phyloP scores from a whole-genome alignment of 176 grass and related monocot species.

The Carex kokanica region DNA sequence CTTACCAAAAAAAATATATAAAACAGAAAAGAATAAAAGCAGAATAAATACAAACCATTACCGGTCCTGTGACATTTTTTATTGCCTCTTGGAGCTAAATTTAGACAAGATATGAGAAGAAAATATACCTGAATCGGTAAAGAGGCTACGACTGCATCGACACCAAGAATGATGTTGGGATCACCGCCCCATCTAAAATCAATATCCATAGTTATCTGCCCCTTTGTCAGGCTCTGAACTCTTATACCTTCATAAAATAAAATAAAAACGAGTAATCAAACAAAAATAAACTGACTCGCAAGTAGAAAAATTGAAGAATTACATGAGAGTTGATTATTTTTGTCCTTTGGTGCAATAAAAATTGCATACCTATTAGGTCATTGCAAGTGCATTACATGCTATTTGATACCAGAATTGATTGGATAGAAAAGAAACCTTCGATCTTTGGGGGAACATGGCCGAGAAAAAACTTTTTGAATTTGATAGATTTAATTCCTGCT shows the following conservation, averaged over 20 bases:
- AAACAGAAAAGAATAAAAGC: neutral
- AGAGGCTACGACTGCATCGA: conserved; percentile 88
- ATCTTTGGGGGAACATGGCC: conserved; percentile 93
- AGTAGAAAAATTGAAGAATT: neutral
- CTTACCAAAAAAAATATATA: neutral
- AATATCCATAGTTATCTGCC: conserved; percentile 97
- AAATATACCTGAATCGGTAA: conserved; percentile 82
- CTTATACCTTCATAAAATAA: conserved; percentile 60
- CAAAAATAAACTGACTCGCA: neutral
- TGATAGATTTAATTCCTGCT: conserved; percentile 90
- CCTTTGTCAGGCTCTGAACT: conserved; percentile 86
- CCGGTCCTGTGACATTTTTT: neutral
- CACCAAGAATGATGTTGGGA: conserved; percentile 95
- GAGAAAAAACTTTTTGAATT: conserved; percentile 96
- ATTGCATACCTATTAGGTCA: neutral
- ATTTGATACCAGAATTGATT: neutral
- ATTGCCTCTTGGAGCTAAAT: neutral
- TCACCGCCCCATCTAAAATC: conserved; percentile 97
- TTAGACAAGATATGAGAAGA: conserved; percentile 17
- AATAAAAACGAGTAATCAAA: conserved; percentile 23
- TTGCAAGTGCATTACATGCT: conserved; percentile 13
- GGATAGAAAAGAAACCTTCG: conserved; percentile 61
- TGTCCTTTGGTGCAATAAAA: neutral
- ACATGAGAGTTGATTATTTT: neutral
- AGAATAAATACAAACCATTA: neutral